A percentile compares a stretch with the other conserved stretches of the same genome.
Evolutionary conservation across 768 basidiomycete genomes (phyloP).

Genomic region (Termitomyces sp.): DNA sequence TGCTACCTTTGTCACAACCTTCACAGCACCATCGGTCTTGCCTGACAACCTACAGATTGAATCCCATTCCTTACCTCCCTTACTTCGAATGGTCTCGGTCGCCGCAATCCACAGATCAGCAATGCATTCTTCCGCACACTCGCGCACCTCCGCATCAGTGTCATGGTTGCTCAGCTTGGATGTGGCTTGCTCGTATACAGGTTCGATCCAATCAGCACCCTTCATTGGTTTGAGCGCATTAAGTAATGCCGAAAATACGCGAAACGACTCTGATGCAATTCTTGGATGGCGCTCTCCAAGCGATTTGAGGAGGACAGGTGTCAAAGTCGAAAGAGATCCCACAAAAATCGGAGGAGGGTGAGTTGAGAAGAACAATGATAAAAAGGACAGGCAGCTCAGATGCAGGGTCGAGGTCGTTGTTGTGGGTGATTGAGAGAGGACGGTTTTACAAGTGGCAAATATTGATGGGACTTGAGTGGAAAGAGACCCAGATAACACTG

Average conservation of each 20-base stretch:
- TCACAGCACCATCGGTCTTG: slow-evolving; percentile 70
- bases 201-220: slow-evolving; percentile 58
- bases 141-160: slow-evolving; percentile 88
- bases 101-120: slow-evolving; percentile 88
- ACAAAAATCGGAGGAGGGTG: slow-evolving; percentile 57
- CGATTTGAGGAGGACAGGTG: slow-evolving; percentile 68
- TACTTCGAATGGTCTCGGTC: slow-evolving; percentile 58
- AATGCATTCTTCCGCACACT: slow-evolving; percentile 74
- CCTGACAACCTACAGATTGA: slow-evolving; percentile 66
- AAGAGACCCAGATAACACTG: slow-evolving; percentile 80
- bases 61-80: slow-evolving; percentile 76
- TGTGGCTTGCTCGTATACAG: slow-evolving; percentile 71
- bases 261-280: slow-evolving; percentile 83
- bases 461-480: slow-evolving; percentile 62
- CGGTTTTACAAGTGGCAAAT: slow-evolving; percentile 53
- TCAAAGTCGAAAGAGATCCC: slow-evolving; percentile 57
- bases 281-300: slow-evolving; percentile 83
- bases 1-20: slow-evolving; percentile 81
- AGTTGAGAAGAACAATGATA: slow-evolving; percentile 73
- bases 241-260: slow-evolving; percentile 78
- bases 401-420: slow-evolving; percentile 81
- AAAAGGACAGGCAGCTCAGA: slow-evolving; percentile 79
- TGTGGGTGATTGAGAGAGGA: slow-evolving; percentile 61
- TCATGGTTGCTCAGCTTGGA: slow-evolving; percentile 68
- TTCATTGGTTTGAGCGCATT: slow-evolving; percentile 69